Conservation (phyloP, 2,329 filamentous ascomycete species). For the Cadophora sp. region DNA sequence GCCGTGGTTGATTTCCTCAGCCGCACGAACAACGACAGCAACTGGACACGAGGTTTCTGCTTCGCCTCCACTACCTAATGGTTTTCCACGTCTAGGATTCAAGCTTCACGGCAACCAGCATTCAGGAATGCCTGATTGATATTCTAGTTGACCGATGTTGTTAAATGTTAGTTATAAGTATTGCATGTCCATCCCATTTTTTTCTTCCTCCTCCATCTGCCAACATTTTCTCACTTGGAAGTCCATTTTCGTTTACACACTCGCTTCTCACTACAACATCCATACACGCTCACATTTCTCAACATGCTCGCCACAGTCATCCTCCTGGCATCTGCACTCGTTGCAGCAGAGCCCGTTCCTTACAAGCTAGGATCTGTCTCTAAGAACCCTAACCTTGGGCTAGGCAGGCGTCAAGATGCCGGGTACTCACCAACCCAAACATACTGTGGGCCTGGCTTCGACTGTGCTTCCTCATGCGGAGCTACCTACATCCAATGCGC, state of each 20-base stretch:
- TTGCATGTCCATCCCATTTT: not conserved
- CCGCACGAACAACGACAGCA: not conserved
- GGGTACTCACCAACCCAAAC: slow-evolving; percentile 58
- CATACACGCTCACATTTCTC: slow-evolving; percentile 30
- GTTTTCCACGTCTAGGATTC: not conserved
- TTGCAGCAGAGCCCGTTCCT: slow-evolving; percentile 45
- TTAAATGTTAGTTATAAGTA: not conserved
- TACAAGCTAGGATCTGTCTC: slow-evolving; percentile 50
- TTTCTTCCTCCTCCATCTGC: not conserved
- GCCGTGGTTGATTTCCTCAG: not conserved
- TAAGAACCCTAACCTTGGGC: slow-evolving; percentile 49
- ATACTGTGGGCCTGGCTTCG: slow-evolving; percentile 56
- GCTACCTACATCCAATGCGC: slow-evolving; percentile 56
- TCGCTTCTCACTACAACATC: slow-evolving; percentile 2
- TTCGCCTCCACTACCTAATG: slow-evolving; percentile 6
- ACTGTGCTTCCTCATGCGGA: slow-evolving; percentile 63
- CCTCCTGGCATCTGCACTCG: slow-evolving; percentile 41
- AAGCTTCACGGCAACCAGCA: not conserved
- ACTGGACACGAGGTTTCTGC: slow-evolving; percentile 4
- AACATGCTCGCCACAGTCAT: slow-evolving; percentile 40
- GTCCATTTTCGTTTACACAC: slow-evolving; percentile 18
- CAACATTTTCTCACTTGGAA: not conserved
- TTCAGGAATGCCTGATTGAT: not conserved
- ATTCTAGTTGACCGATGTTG: not conserved
- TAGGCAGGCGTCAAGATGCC: slow-evolving; percentile 51